Percentiles rank a stretch among this genome's conserved stretches.
These are phyloP conservation scores for Artemisia argyi DNA, from an alignment of 129 eudicot genomes.

Conservation along the genomic window DNA sequence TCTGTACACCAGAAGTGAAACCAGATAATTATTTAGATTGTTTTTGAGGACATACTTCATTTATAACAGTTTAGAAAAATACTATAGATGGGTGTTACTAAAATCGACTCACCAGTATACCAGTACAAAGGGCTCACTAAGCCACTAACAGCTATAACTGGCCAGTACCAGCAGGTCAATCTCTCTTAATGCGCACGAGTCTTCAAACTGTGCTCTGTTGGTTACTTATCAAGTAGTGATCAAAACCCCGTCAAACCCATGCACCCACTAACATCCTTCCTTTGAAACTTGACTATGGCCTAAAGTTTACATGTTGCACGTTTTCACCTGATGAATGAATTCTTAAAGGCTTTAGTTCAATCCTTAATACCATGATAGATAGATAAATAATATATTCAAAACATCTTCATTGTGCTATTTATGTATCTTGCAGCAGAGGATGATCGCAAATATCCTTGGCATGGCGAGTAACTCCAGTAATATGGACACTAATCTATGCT, in stretches of 20 bases:
- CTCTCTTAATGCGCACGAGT: neutral
- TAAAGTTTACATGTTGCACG: neutral
- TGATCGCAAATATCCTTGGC: neutral
- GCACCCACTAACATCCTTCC: neutral
- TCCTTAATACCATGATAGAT: neutral
- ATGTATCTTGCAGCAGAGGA: conserved; percentile 3
- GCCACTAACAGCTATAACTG: neutral
- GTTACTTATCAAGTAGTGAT: neutral
- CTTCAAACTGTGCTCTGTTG: neutral
- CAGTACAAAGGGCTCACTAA: no score
- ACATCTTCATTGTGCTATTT: neutral
- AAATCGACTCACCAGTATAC: conserved; percentile 12
- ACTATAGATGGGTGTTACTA: conserved; percentile 2
- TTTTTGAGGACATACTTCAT: conserved; percentile 9
- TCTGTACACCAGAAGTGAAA: neutral
- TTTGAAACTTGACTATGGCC: neutral
- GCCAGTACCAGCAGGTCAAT: neutral
- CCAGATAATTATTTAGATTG: neutral
- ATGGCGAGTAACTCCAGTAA: conserved; percentile 2
- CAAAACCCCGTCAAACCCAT: neutral
- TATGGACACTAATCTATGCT: conserved; percentile 1
- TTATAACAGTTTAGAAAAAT: neutral
- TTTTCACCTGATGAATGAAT: neutral
- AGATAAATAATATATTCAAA: neutral
- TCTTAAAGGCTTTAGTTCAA: neutral